Evolutionary conservation across 805 yeast genomes (phyloP), one percentile per base, ranked within the genome.

Genomic region (Candida ortonii): DNA sequence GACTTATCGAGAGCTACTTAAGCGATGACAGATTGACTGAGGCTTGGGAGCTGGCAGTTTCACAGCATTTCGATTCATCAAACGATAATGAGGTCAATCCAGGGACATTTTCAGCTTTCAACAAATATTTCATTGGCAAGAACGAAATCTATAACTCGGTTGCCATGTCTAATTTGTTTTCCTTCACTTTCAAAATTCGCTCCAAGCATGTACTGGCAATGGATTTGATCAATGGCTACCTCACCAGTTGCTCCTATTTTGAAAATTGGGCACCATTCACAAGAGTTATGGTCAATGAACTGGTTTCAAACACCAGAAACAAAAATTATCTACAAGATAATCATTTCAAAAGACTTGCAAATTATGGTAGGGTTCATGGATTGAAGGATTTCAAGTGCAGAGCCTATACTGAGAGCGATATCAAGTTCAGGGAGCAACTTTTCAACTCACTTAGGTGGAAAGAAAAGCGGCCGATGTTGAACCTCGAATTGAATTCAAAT

Each of bases 211-310:
- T 42, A 15, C 25, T 55, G 7, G 42, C 45, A 10, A 36, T 35
- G 16, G 42, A 41, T n/a, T 17, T 56, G n/a, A 23, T 55, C 3
- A 40, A 46, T 16, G 30, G 31, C 3, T 42, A 53, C 24, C 33
- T 55, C 8, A 25, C 36, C 4, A 25, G 38, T 3, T 48, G 52
- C 22, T 22, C 36, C n/a, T 52, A 36, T 26, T 57, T 57, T 34
- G 50, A 50, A 3, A 41, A 49, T 9, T 57, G 62, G 61, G 34
- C 41, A 5, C 33, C 38, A 7, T 20, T 55, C 5, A 43, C 43
- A 9, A 34, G 50, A 28, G 37, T 46, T 7, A 16, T 49, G 19
- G 45, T 36, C 20, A 23, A 43, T 20, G 30, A 41, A 16, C 20
- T 39, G 27, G 23, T 16, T 12, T 24, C 23, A 14, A 34, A 29